Evolutionary conservation across 208 protist species (phyloP), one percentile per base, ranked within the genome.

Genomic region (Trypanosoma vivax): DNA sequence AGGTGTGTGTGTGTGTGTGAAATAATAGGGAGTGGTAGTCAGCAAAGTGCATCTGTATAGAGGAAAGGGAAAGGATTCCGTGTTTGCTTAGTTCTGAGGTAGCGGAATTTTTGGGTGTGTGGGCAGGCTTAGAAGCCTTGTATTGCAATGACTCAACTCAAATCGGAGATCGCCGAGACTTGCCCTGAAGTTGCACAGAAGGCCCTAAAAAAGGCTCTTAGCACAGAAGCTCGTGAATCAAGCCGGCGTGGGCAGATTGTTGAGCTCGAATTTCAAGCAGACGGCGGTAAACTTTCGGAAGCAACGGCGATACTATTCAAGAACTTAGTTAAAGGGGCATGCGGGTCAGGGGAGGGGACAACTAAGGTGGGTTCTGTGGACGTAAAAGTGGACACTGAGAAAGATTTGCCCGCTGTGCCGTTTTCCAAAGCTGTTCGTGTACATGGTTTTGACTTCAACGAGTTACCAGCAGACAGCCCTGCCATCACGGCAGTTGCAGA

Each of bases 271-370:
- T 72, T 90, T 47, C 55, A 55, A 19, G 55, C 59, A 5, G 52
- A 54, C 10, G 67, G 70, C 0, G 48, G 75, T 23, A 54, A 64
- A 2, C 41, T 72, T 28, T 48, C 21, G 7, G 80, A 89, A 46
- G 59, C 84, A 2, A 70, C 70, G 3, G 48, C 45, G 23, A 49
- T 37, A 14, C 33, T 95, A 1, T 73, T 95, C 25, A 60, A 56
- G 5, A 76, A 77, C 13, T 76, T 95, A 52, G 65, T 90, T 3
- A 83, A 80, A 46, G 79, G 68, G 1, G 70, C 81, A 10, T 95
- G 88, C 40, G 88, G 88, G 10, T 67, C 73, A 16, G 75, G 85
- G 24, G 74, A 74, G 49, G 88, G 82, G 27, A 78, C 73, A 10
- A 76, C 74, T 1, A 84, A 81, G 28, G 50, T 90, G 1, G 64